These are phyloP conservation scores for Psilocybe tampanensis DNA, from an alignment of 768 basidiomycete genomes.

Conservation along the genomic window DNA sequence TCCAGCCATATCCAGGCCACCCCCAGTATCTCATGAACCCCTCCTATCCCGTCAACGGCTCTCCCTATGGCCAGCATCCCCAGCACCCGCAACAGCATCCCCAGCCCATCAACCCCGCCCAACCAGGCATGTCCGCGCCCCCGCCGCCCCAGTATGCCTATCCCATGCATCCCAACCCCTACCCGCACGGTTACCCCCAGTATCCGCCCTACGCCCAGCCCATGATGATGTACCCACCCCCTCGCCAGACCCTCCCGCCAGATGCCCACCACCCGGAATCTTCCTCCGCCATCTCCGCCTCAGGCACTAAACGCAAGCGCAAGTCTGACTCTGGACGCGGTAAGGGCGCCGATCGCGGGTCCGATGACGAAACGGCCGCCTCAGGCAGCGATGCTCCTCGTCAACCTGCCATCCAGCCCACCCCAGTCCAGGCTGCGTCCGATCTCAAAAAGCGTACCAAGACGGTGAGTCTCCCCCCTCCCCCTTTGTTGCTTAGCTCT, in stretches of 20 bases:
- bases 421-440: constrained; percentile 32
- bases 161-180: constrained; percentile 56
- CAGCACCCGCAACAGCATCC: constrained; percentile 34
- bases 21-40: constrained; percentile 72
- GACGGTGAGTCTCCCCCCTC: constrained; percentile 51
- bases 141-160: constrained; percentile 54
- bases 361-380: constrained; percentile 55
- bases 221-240: constrained; percentile 70
- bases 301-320: constrained; percentile 67
- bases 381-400: constrained; percentile 51
- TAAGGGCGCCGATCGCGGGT: constrained; percentile 49
- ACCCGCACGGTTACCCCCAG: constrained; percentile 58
- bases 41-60: constrained; percentile 62
- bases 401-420: constrained; percentile 24
- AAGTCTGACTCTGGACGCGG: constrained; percentile 41
- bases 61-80: constrained; percentile 41
- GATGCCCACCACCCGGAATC: constrained; percentile 28
- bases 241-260: constrained; percentile 36
- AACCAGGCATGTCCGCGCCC: constrained; percentile 28
- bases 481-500: constrained; percentile 4
- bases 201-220: constrained; percentile 70
- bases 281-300: constrained; percentile 27
- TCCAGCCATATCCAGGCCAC: constrained; percentile 55
- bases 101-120: constrained; percentile 35
- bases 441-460: constrained; percentile 90